Percentiles rank a stretch among this genome's conserved stretches.
Conservation (phyloP, 106 monocot species). For the Dendrobium nobile region DNA sequence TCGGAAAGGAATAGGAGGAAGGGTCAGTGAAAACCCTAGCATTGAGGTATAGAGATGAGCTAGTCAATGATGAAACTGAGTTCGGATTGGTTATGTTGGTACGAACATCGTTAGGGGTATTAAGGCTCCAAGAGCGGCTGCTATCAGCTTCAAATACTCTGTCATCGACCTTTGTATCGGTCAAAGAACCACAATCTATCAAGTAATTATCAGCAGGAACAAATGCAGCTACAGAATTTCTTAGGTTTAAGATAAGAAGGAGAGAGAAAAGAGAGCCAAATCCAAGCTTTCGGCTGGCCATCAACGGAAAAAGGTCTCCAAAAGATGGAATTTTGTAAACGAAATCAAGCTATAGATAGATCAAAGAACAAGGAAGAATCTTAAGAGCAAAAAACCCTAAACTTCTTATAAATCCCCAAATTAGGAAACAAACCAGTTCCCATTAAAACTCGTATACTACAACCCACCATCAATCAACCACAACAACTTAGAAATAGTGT, state of each 20-base stretch:
- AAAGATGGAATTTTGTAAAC: neutral
- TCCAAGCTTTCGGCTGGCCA: neutral
- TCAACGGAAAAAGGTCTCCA: neutral
- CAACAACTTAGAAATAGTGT: neutral
- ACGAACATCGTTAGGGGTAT: constrained; percentile 17
- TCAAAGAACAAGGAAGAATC: constrained; percentile 5
- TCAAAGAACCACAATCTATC: constrained; percentile 64
- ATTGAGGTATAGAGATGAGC: constrained; percentile 6
- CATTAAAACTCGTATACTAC: neutral
- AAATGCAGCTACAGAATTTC: constrained; percentile 14
- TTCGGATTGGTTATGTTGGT: constrained; percentile 29
- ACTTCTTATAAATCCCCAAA: neutral
- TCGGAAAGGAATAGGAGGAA: constrained; percentile 12
- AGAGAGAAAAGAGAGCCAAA: neutral
- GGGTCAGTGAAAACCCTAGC: constrained; percentile 1
- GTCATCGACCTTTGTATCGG: constrained; percentile 17
- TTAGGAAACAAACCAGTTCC: neutral
- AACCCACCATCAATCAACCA: neutral
- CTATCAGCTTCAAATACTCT: constrained; percentile 48
- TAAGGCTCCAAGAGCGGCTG: constrained; percentile 21
- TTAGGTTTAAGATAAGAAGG: neutral
- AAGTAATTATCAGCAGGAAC: constrained; percentile 70
- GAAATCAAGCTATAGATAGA: neutral
- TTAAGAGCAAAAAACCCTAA: neutral
- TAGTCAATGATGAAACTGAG: constrained; percentile 18